Evolutionary conservation across 1,284 basidiomycete species (phyloP), one percentile per base, ranked within the genome.

Genomic region (Pseudozyma hubeiensis): DNA sequence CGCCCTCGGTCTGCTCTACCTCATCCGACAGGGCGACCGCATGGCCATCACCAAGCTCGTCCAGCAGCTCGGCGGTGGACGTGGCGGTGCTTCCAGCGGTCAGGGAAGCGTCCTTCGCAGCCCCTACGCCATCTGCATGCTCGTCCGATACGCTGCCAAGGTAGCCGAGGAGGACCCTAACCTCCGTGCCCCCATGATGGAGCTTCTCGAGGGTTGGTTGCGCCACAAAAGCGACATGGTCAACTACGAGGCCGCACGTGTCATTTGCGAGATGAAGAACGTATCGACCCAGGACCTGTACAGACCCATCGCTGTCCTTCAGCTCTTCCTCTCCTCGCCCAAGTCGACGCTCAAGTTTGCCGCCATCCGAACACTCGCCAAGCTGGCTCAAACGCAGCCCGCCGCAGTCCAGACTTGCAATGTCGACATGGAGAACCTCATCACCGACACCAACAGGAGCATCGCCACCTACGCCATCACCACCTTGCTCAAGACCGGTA

Each of bases 151-250:
- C 86, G 94, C 97, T 17, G 91, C 94, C 44, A 97, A 97, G 86
- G 92, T 98, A 55, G 94, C 97, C 88, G 96, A 99, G 79, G 97
- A 99, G 81, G 97, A 99, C 86, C 86, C 91, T n/a, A 83, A 83
- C 69, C 72, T 83, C 53, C 78, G 80, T 31, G 65, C 59, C 19
- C 70, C 71, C 30, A 97, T 99, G 89, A 88, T 94, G 65, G 96
- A 98, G 79, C 89, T 97, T 48, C 88, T 99, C 54, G 97, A 99
- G 84, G 91, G 92, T 44, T 96, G 95, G 90, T 88, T 99, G 65
- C 90, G 95, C 67, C 97, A 99, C 87, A 99, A 99, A 88, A 96
- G 94, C 83, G 97, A 99, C 85, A 99, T 98, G 97, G 97, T 99
- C 85, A 99, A 98, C 87, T 93, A 96, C 79, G 97, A 99, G 85